Evolutionary conservation across 257 asterid genomes (phyloP).

Genomic region (Solanum okadae): DNA sequence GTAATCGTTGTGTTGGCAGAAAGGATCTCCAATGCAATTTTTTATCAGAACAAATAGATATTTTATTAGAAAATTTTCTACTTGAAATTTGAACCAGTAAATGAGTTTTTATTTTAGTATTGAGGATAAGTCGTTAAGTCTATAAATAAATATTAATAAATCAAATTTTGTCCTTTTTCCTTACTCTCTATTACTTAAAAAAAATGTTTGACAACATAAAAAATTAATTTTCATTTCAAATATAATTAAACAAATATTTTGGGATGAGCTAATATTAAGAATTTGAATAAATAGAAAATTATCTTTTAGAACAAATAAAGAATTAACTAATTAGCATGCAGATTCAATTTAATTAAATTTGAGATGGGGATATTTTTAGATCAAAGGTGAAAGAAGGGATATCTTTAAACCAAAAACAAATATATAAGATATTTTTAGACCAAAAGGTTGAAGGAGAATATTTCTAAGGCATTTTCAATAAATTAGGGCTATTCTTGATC

Average conservation of each 20-base stretch:
- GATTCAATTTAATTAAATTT: no score
- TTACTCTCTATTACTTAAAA: neutral
- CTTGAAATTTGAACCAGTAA: neutral
- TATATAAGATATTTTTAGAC: neutral
- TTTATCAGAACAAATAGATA: neutral
- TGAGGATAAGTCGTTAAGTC: neutral
- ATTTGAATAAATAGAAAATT: neutral
- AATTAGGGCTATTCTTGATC: no score
- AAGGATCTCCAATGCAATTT: neutral
- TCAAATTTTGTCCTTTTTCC: neutral
- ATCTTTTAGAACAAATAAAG: neutral
- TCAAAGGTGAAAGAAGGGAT: neutral
- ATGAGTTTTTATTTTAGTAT: neutral
- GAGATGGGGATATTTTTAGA: neutral
- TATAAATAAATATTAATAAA: neutral
- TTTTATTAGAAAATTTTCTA: neutral
- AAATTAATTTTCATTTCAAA: neutral
- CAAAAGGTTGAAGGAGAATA: no score
- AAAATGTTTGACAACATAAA: neutral
- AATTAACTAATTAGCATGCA: no score
- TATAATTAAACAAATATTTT: neutral
- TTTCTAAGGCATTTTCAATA: neutral
- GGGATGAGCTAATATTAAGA: neutral
- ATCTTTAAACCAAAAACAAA: accelerated
- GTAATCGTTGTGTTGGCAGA: neutral